These are phyloP conservation scores for Daldinia vernicosa DNA, from an alignment of 495 filamentous ascomycete genomes.

Conservation along the genomic window DNA sequence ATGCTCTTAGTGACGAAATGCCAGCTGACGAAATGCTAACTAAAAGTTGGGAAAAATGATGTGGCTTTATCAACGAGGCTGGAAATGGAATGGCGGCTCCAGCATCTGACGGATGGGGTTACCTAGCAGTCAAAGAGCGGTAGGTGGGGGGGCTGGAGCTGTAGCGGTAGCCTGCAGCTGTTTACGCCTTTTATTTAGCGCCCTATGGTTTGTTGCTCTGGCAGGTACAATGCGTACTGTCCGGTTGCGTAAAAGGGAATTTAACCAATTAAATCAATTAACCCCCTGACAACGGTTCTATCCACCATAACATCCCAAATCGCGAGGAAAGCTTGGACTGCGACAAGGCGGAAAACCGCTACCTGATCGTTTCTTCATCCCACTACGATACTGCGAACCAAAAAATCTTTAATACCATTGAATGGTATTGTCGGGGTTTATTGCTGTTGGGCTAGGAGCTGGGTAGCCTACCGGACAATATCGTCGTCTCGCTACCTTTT, in stretches of 20 bases:
- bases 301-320: constrained; percentile 51
- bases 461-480: constrained; percentile 29
- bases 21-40: not conserved
- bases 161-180: not conserved
- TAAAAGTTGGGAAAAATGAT: not conserved
- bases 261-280: constrained; percentile 33
- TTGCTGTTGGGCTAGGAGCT: constrained; percentile 35
- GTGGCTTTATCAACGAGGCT: constrained; percentile 6
- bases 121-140: not conserved
- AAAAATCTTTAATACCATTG: constrained; percentile 22
- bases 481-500: constrained; percentile 29
- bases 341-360: constrained; percentile 32
- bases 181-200: constrained; percentile 32
- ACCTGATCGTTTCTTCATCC: constrained; percentile 33
- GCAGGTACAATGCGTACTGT: constrained; percentile 39
- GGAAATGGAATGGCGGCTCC: constrained; percentile 2
- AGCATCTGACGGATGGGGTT: too few relatives aligned
- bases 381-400: constrained; percentile 21
- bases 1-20: not conserved
- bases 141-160: constrained; percentile 3
- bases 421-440: constrained; percentile 34
- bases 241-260: not conserved
- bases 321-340: constrained; percentile 43
- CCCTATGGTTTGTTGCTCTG: constrained; percentile 45
- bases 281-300: constrained; percentile 36